Percentiles rank a stretch among this genome's conserved stretches.
These are phyloP conservation scores for Eragrostis nindensis DNA, from an alignment of 176 grass and related monocot genomes.

Conservation along the genomic window DNA sequence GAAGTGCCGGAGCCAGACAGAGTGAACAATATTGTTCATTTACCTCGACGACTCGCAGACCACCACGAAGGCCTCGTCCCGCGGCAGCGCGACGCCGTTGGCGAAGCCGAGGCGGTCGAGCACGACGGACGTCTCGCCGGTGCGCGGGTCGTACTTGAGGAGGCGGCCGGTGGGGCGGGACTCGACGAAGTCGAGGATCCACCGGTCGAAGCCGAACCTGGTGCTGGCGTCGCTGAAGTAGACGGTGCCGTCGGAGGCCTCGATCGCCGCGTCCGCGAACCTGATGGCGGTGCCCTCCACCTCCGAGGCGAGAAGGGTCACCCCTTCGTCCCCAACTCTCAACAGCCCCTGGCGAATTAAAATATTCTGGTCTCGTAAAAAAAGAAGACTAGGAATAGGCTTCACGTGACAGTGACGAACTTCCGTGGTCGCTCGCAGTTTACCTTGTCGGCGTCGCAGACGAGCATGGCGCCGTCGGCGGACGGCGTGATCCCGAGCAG, in stretches of 20 bases:
- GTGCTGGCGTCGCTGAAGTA: constrained; percentile 86
- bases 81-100: constrained; percentile 73
- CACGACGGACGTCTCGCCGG: constrained; percentile 45
- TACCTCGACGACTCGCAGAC: constrained; percentile 63
- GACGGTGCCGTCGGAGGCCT: constrained; percentile 64
- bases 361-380: not conserved
- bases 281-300: constrained; percentile 59
- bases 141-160: constrained; percentile 72
- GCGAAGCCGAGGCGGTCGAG: constrained; percentile 58
- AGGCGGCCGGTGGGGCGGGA: constrained; percentile 58
- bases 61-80: constrained; percentile 63
- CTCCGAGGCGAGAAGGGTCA: constrained; percentile 57
- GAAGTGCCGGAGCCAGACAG: not conserved
- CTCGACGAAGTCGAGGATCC: constrained; percentile 55
- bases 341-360: constrained; percentile 54
- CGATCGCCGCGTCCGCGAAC: constrained; percentile 60
- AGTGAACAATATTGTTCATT: no score
- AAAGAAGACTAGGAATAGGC: not conserved
- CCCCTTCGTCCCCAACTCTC: constrained; percentile 55
- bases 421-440: not conserved
- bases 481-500: constrained; percentile 64
- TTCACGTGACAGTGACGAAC: not conserved
- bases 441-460: constrained; percentile 74
- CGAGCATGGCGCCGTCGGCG: constrained; percentile 55
- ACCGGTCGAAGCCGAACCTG: constrained; percentile 52